Base-by-base conservation (phyloP, 495 filamentous ascomycete genomes). In the Trichoderma parareesei region DNA sequence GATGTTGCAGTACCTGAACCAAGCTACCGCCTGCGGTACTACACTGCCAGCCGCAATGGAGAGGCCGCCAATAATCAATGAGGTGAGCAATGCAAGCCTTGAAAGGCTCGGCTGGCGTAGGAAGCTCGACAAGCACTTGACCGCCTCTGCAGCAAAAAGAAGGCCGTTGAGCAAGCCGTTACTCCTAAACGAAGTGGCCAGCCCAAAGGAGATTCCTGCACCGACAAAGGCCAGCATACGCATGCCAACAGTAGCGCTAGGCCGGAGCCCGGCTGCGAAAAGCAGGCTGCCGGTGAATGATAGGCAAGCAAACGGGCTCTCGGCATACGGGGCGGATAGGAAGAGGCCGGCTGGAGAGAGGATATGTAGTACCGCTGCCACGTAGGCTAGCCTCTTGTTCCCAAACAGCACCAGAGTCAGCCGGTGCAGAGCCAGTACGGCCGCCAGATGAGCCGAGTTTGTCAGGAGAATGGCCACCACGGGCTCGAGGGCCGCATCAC, bases 151-250 rank as follows among this genome's bases (percentile, higher is more conserved):
- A 4, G 77, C 77, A 57, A 82, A 81, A 2, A 74, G 76, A 33
- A 90, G 69, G 7, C 94, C 94, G 73, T 90, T 95, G 2, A 98
- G 78, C 35, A 97, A 73, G 4, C 91, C 94, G 75, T 98, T 98
- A 68, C 89, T 91, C 60, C 94, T 87, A 55, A 96, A 86, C 11
- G 83, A 84, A 3, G 87, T 88, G 1, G 92, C 90, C 27, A 86
- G 67, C 0, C 87, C 89, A 71, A 97, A 92, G n/a, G 85, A 66
- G 5, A 84, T 66, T 4, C 90, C 90, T 3, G 88, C 80, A 7
- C 78, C 62, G 38, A 96, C 49, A 61, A 87, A 71, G 65, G 74
- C 77, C 41, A 78, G 66, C 71, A 85, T 81, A 64, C 78, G 72
- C 66, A 64, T 41, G 76, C 69, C 8, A 68, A 64, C 8, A 70